A percentile compares a stretch with the other conserved stretches of the same genome.
These are phyloP conservation scores for Tricharina praecox DNA, from an alignment of 495 filamentous ascomycete species.

Conservation along the genomic window DNA sequence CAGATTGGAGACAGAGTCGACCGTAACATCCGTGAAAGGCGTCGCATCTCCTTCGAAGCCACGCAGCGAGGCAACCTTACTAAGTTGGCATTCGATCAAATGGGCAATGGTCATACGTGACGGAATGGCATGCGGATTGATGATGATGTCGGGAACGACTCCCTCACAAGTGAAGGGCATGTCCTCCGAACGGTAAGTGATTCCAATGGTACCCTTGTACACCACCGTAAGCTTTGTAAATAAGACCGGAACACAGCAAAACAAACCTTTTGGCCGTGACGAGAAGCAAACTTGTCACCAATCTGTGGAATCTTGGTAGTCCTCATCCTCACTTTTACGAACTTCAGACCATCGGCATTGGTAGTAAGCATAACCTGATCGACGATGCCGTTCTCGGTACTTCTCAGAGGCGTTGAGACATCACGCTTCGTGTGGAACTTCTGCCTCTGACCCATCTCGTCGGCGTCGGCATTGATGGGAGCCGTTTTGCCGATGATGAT, in stretches of 20 bases:
- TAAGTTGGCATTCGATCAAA: slow-evolving; percentile 95
- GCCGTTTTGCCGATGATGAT: slow-evolving; percentile 99
- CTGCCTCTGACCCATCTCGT: slow-evolving; percentile 84
- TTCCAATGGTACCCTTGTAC: slow-evolving; percentile 70
- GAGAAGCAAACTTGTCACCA: slow-evolving; percentile 97
- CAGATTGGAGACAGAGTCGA: slow-evolving; percentile 76
- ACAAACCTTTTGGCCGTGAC: slow-evolving; percentile 78
- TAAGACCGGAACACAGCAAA: neutral
- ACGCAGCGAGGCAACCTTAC: slow-evolving; percentile 79
- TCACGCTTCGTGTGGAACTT: slow-evolving; percentile 82
- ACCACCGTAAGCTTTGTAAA: neutral
- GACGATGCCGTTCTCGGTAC: slow-evolving; percentile 90
- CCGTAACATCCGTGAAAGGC: slow-evolving; percentile 94
- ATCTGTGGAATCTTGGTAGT: slow-evolving; percentile 98
- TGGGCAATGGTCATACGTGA: slow-evolving; percentile 99
- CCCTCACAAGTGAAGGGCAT: slow-evolving; percentile 96
- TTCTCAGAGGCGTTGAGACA: slow-evolving; percentile 81
- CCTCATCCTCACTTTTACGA: slow-evolving; percentile 91
- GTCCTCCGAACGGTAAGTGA: slow-evolving; percentile 91
- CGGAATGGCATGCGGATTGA: slow-evolving; percentile 98
- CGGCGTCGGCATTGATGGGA: slow-evolving; percentile 75
- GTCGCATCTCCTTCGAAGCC: slow-evolving; percentile 94
- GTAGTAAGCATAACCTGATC: slow-evolving; percentile 87
- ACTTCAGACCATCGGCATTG: slow-evolving; percentile 73
- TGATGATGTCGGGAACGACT: slow-evolving; percentile 85